Conservation (phyloP, 495 filamentous ascomycete species). For the Daldinia caldariorum region DNA sequence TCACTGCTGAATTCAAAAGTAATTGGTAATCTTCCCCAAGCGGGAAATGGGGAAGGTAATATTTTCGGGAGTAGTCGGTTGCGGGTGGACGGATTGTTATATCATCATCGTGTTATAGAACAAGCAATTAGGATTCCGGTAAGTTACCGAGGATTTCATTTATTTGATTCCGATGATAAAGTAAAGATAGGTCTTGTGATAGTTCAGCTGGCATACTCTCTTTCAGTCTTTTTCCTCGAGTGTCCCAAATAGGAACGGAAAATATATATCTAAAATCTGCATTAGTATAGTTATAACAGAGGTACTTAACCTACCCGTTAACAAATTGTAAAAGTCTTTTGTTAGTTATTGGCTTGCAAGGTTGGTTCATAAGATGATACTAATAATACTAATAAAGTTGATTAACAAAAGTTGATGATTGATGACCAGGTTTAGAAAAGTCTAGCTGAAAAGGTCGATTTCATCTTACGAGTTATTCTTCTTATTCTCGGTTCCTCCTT, state of each 20-base stretch:
- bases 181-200: background rate
- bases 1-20: conserved; percentile 14
- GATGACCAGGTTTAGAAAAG: background rate
- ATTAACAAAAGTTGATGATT: background rate
- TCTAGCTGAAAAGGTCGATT: background rate
- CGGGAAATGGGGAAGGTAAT: conserved; percentile 24
- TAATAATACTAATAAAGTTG: no score
- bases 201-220: no score
- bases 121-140: conserved; percentile 11
- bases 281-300: no score
- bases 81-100: conserved; percentile 23
- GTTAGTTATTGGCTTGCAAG: no score
- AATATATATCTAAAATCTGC: background rate
- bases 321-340: no score
- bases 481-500: no score
- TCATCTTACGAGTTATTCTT: background rate
- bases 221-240: no score
- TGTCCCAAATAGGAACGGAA: background rate
- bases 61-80: conserved; percentile 39
- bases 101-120: conserved; percentile 1
- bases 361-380: background rate
- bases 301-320: no score
- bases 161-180: conserved; percentile 29
- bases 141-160: conserved; percentile 17
- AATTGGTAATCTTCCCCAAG: conserved; percentile 32